These are phyloP conservation scores for Hypholoma sublateritium DNA, from an alignment of 768 basidiomycete genomes.

Conservation along the genomic window DNA sequence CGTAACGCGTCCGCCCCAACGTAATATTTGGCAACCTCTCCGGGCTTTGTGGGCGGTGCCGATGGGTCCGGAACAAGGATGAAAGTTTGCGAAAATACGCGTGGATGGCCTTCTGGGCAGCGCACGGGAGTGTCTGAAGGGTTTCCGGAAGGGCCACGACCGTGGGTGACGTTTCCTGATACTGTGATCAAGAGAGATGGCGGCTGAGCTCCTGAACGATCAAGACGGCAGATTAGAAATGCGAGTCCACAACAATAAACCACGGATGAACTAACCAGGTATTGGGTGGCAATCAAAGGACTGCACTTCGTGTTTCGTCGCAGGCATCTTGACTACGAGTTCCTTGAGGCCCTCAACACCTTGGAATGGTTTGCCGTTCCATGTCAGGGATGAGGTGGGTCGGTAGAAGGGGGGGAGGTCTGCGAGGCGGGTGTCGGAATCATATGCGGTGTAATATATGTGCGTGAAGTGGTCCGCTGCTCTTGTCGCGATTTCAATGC, in stretches of 20 bases:
- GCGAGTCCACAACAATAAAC: not conserved
- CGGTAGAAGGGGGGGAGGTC: conserved; percentile 85
- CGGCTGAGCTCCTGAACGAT: conserved; percentile 63
- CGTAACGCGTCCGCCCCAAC: conserved; percentile 76
- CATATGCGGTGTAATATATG: conserved; percentile 81
- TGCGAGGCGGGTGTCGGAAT: conserved; percentile 72
- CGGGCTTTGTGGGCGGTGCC: conserved; percentile 60
- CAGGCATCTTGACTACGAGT: conserved; percentile 71
- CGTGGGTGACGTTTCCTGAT: conserved; percentile 77
- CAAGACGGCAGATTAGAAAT: conserved; percentile 8
- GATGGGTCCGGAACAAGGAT: conserved; percentile 77
- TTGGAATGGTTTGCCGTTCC: conserved; percentile 83
- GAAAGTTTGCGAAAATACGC: conserved; percentile 87
- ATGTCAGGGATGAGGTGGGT: conserved; percentile 69
- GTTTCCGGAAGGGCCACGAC: conserved; percentile 58
- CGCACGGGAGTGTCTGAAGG: conserved; percentile 49
- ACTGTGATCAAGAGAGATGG: conserved; percentile 80
- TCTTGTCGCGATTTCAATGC: conserved; percentile 82
- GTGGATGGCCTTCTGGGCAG: conserved; percentile 72
- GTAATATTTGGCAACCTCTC: conserved; percentile 81
- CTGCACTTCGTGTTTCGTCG: conserved; percentile 81
- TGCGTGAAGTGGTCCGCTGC: conserved; percentile 84
- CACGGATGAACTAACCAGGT: conserved; percentile 50
- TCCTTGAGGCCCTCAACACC: conserved; percentile 68
- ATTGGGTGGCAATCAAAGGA: conserved; percentile 91